These are phyloP conservation scores for Hyaloperonospora arabidopsidis DNA, from an alignment of 352 stramenopile genomes.

Conservation along the genomic window DNA sequence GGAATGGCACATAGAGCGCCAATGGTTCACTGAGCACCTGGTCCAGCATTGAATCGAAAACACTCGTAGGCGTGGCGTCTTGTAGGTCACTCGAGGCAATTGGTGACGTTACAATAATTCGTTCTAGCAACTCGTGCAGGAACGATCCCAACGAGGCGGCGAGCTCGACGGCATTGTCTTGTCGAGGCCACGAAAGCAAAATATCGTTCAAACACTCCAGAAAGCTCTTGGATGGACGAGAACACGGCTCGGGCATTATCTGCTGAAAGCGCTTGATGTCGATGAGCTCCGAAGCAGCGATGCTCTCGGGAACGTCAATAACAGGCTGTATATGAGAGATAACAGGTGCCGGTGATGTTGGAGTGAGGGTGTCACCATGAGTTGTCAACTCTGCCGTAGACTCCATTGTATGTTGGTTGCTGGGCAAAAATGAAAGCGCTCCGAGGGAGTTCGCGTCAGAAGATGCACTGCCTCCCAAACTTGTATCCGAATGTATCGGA, in stretches of 20 bases:
- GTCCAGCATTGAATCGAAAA: constrained; percentile 77
- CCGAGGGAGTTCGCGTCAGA: constrained; percentile 60
- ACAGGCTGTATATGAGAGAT: constrained; percentile 22
- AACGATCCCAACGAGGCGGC: constrained; percentile 52
- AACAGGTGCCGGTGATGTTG: constrained; percentile 4
- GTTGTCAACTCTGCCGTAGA: constrained; percentile 24
- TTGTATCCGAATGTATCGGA: constrained; percentile 63
- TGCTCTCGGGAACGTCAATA: constrained; percentile 38
- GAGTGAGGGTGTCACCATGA: constrained; percentile 17
- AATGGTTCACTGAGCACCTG: constrained; percentile 63
- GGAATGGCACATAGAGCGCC: constrained; percentile 66
- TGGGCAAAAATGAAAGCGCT: constrained; percentile 68
- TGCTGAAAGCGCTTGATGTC: constrained; percentile 77
- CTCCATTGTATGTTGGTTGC: constrained; percentile 45
- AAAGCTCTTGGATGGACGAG: constrained; percentile 58
- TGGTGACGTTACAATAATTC: constrained; percentile 68
- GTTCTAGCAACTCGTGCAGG: constrained; percentile 54
- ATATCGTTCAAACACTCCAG: constrained; percentile 78
- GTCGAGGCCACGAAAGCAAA: constrained; percentile 74
- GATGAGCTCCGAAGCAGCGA: constrained; percentile 57
- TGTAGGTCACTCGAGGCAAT: constrained; percentile 55
- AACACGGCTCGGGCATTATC: constrained; percentile 54
- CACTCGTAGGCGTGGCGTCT: constrained; percentile 50
- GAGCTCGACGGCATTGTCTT: constrained; percentile 65
- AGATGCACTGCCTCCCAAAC: constrained; percentile 37